Percentiles rank a stretch among this genome's conserved stretches.
phyloP scores from a whole-genome alignment of 345 rosid species.

The Linum tenue region DNA sequence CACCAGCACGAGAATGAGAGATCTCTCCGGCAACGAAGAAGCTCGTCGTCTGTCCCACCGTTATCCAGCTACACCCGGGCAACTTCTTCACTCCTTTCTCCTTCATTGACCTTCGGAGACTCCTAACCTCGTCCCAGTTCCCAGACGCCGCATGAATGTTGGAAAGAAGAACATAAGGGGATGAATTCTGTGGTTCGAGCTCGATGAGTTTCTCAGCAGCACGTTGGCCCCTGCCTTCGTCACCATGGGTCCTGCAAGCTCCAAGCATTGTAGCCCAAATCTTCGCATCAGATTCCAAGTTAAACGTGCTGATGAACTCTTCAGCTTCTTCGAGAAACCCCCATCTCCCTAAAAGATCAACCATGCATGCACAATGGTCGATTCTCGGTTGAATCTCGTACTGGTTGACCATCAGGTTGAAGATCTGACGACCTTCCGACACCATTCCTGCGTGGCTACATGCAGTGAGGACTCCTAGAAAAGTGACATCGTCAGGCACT shows the following conservation, averaged over 20 bases:
- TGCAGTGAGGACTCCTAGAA: constrained; percentile 87
- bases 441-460: constrained; percentile 93
- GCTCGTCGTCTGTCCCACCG: constrained; percentile 43
- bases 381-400: constrained; percentile 55
- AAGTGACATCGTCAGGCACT: constrained; percentile 74
- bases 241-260: constrained; percentile 78
- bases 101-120: constrained; percentile 64
- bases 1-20: constrained; percentile 43
- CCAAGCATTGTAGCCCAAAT: constrained; percentile 86
- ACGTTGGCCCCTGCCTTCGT: constrained; percentile 54
- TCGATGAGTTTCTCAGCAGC: constrained; percentile 72
- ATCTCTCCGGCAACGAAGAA: constrained; percentile 68
- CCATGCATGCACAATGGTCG: constrained; percentile 82
- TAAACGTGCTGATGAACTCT: constrained; percentile 48
- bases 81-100: constrained; percentile 66
- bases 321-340: constrained; percentile 78
- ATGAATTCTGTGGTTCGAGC: constrained; percentile 67
- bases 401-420: constrained; percentile 51
- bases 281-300: constrained; percentile 59
- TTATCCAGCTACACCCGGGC: constrained; percentile 89
- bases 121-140: constrained; percentile 65
- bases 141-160: constrained; percentile 81
- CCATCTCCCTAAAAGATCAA: constrained; percentile 93
- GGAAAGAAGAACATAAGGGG: constrained; percentile 73
- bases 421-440: constrained; percentile 53